Percentiles rank a stretch among this genome's conserved stretches.
These are phyloP conservation scores for Hypomyces rosellus DNA, from an alignment of 2,329 filamentous ascomycete species.

Conservation along the genomic window DNA sequence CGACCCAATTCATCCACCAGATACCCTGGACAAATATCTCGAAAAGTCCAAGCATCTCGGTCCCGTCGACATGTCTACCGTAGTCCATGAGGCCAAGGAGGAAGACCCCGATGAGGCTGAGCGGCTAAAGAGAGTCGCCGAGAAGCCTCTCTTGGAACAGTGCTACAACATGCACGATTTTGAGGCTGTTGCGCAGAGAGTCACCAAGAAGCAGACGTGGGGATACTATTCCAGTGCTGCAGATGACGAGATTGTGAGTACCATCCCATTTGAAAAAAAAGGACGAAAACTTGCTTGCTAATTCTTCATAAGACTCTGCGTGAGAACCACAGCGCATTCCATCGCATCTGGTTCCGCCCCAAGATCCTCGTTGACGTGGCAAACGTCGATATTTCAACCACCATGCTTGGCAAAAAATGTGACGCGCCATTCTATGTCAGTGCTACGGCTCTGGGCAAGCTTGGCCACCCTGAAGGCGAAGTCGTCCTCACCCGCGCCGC, in stretches of 20 bases:
- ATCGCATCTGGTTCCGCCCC: constrained; percentile 95
- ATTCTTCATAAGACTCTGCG: constrained; percentile 63
- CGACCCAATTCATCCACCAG: constrained; percentile 80
- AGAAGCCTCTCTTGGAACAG: constrained; percentile 75
- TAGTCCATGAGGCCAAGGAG: constrained; percentile 63
- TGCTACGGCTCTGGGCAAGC: constrained; percentile 89
- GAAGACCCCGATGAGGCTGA: constrained; percentile 55
- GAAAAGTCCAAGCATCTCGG: constrained; percentile 81
- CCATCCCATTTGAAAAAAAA: neutral
- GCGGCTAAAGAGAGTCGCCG: constrained; percentile 64
- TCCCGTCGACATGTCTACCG: constrained; percentile 80
- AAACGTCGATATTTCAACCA: constrained; percentile 78
- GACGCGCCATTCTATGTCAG: constrained; percentile 93
- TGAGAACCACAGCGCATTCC: constrained; percentile 92
- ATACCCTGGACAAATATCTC: constrained; percentile 81
- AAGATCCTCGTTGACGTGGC: constrained; percentile 85
- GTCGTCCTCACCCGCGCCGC: constrained; percentile 83
- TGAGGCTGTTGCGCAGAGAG: constrained; percentile 78
- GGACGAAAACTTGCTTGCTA: too few relatives aligned
- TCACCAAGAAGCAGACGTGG: constrained; percentile 97
- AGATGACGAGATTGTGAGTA: constrained; percentile 37
- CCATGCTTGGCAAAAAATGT: constrained; percentile 84
- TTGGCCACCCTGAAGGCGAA: constrained; percentile 90
- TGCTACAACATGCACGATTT: constrained; percentile 96
- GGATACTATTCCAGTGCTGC: constrained; percentile 95